Evolutionary conservation across 352 stramenopile genomes (phyloP), one percentile per base, ranked within the genome.

Genomic region (Phytophthora europaea): DNA sequence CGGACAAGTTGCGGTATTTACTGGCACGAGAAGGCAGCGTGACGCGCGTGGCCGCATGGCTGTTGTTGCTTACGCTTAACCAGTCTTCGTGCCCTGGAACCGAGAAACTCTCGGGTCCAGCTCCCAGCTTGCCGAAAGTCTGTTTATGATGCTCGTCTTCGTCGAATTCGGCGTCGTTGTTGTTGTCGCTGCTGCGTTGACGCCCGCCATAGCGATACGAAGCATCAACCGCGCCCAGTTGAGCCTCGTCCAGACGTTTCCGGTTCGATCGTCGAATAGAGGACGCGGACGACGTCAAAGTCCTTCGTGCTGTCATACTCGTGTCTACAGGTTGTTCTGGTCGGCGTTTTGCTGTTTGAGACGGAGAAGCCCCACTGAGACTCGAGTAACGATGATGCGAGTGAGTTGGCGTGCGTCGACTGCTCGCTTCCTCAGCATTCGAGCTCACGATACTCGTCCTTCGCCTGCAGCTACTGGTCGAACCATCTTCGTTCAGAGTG

Each of bases 241-340:
- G 58, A n/a, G 1, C 58, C 9, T 50, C 59, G 6, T 67, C 66
- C 7, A 78, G 28, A n/a, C 66, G 66, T 18, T 78, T 78, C 0
- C 72, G 67, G 22, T 90, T 89, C 0, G 73, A 77, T 26, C 80
- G 84, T 2, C 84, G 79, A 13, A 84, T 62, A 2, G 76, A 74
- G 1, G 84, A 90, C 0, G 80, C 82, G 1, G 84, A 91, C 6
- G 84, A 87, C 0, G 76, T 85, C 26, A 91, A 67, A 8, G 47
- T 28, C 18, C 64, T 61, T 68, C 67, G 50, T 26, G 53, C 61
- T 40, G 40, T n/a, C 6, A 57, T 45, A 45, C 4, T 57, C 15
- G 51, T 26, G 31, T 75, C 71, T 15, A 7, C 26, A 22, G 61
- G 4, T 22, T 61, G 56, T 16, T 70, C 26, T 18, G 58, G 23